These are phyloP conservation scores for Exophiala sideris DNA, from an alignment of 2,329 filamentous ascomycete species.

Conservation along the genomic window DNA sequence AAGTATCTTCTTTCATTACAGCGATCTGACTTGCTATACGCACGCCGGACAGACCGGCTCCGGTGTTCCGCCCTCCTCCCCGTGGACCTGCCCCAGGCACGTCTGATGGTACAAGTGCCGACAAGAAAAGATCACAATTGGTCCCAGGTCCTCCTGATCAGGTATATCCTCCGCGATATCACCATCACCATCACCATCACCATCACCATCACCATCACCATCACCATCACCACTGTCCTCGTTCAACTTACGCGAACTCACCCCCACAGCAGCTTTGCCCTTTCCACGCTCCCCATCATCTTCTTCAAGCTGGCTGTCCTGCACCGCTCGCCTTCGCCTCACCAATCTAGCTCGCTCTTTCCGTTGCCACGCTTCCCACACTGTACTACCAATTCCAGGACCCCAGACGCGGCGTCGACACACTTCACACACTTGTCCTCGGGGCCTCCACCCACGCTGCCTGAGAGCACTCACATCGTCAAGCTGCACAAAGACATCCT, in stretches of 20 bases:
- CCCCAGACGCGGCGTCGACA: conserved; percentile 86
- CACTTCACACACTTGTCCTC: conserved; percentile 80
- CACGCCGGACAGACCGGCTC: conserved; percentile 18
- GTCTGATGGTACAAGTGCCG: conserved; percentile 48
- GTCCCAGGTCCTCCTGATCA: conserved; percentile 21
- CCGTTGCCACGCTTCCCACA: conserved; percentile 80
- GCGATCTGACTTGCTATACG: conserved; percentile 6
- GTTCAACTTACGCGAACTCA: background rate
- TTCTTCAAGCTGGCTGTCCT: conserved; percentile 1
- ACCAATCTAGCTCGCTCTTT: conserved; percentile 39
- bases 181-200: background rate
- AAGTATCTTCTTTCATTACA: background rate
- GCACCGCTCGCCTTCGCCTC: conserved; percentile 10
- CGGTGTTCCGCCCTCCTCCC: conserved; percentile 13
- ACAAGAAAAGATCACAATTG: conserved; percentile 47
- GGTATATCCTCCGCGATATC: background rate
- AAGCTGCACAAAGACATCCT: conserved; percentile 83
- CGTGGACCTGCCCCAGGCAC: conserved; percentile 38
- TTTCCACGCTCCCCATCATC: conserved; percentile 18
- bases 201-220: conserved; percentile 2
- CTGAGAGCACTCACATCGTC: conserved; percentile 69
- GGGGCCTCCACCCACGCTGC: conserved; percentile 83
- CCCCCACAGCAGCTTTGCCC: conserved; percentile 21
- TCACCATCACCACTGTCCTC: background rate
- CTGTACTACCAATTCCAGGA: conserved; percentile 69